phyloP scores from a whole-genome alignment of 2,329 filamentous ascomycete species.

The Periglandula ipomoeae region DNA sequence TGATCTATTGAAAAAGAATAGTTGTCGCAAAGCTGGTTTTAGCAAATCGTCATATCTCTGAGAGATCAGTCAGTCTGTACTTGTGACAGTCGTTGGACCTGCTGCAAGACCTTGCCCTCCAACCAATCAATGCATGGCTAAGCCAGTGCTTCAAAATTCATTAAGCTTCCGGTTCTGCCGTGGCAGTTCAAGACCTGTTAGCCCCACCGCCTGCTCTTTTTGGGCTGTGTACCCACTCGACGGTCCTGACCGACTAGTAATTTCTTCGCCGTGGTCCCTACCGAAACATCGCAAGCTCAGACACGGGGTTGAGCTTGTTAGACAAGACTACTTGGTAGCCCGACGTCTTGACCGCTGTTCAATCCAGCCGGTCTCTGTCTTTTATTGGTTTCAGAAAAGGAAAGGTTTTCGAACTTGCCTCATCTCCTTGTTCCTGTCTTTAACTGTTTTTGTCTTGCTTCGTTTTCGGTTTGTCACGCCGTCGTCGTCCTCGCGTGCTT shows the following conservation, averaged over 20 bases:
- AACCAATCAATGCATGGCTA: slow-evolving; percentile 5
- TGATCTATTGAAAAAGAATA: not conserved
- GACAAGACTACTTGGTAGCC: not conserved
- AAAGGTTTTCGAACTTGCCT: not conserved
- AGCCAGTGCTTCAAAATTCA: not conserved
- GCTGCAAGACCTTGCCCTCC: not conserved
- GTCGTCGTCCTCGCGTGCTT: not conserved
- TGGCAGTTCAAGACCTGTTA: not conserved
- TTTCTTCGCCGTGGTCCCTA: not conserved
- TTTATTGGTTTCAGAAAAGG: not conserved
- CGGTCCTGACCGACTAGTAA: not conserved
- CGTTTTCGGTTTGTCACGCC: not conserved
- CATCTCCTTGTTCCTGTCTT: not conserved
- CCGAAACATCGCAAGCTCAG: not conserved
- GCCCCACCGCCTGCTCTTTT: not conserved
- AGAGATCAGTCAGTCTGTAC: not conserved
- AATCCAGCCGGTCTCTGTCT: not conserved
- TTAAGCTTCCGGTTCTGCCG: not conserved
- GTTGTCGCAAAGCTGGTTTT: not conserved
- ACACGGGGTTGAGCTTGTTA: not conserved
- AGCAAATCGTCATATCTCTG: not conserved
- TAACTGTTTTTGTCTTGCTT: not conserved
- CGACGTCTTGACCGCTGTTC: not conserved
- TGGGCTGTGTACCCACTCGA: not conserved
- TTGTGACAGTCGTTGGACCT: not conserved